These are phyloP conservation scores for Parietaria judaica DNA, from an alignment of 306 rosid genomes.

Conservation along the genomic window DNA sequence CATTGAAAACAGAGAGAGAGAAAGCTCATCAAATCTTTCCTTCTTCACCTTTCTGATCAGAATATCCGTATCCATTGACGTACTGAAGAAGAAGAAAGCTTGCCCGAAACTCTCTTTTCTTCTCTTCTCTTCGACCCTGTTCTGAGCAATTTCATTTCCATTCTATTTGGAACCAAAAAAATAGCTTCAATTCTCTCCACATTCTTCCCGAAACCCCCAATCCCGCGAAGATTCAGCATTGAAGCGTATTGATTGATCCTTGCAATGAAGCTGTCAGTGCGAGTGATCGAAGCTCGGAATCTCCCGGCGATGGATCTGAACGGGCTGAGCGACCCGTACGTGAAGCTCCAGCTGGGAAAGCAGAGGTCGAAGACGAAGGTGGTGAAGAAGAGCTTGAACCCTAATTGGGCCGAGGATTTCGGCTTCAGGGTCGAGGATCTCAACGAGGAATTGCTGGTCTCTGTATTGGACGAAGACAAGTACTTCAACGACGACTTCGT, in stretches of 20 bases:
- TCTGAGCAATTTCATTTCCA: neutral
- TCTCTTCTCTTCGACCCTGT: too few species aligned
- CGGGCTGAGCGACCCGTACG: conserved; percentile 67
- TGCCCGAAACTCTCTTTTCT: too few species aligned
- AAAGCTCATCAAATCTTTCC: neutral
- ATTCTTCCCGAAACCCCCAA: neutral
- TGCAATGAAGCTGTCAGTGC: conserved; percentile 69
- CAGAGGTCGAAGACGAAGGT: conserved; percentile 68
- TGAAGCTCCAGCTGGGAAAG: conserved; percentile 66
- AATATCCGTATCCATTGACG: neutral
- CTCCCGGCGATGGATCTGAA: conserved; percentile 45
- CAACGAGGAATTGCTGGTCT: conserved; percentile 46
- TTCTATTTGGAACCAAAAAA: neutral
- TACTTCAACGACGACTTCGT: conserved; percentile 70
- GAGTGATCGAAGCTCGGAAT: conserved; percentile 72
- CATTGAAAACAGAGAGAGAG: neutral
- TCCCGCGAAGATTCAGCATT: neutral
- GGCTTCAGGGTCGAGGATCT: conserved; percentile 69
- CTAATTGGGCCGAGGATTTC: conserved; percentile 84
- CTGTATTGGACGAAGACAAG: conserved; percentile 75
- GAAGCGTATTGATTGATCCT: neutral
- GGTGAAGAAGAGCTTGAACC: conserved; percentile 62
- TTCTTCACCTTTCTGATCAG: neutral
- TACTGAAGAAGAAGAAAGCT: neutral
- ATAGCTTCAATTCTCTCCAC: neutral